Conservation (phyloP, 495 filamentous ascomycete species). For the Annulohypoxylon maeteangense region DNA sequence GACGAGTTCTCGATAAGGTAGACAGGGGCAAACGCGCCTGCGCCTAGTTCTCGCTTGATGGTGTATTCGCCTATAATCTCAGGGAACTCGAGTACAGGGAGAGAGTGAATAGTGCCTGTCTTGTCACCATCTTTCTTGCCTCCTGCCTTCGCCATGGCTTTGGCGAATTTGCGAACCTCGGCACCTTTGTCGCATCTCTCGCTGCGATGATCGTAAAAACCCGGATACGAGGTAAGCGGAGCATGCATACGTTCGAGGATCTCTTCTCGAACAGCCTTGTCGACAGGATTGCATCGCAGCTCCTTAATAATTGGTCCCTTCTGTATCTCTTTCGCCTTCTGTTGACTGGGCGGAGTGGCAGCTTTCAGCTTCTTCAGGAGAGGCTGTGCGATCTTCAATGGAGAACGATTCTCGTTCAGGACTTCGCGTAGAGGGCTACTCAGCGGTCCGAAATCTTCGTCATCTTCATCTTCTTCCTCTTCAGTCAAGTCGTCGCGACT, state of each 20-base stretch:
- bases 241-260: slow-evolving; percentile 79
- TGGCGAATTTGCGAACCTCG: slow-evolving; percentile 84
- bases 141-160: slow-evolving; percentile 68
- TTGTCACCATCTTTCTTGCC: slow-evolving; percentile 69
- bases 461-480: slow-evolving; percentile 56
- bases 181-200: slow-evolving; percentile 67
- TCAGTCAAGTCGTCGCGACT: slow-evolving; percentile 34
- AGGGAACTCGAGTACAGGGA: slow-evolving; percentile 75
- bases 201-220: slow-evolving; percentile 75
- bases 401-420: slow-evolving; percentile 53
- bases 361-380: slow-evolving; percentile 54
- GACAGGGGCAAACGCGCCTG: slow-evolving; percentile 93
- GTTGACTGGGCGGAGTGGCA: slow-evolving; percentile 33
- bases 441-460: slow-evolving; percentile 62
- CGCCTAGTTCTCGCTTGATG: slow-evolving; percentile 86
- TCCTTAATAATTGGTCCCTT: slow-evolving; percentile 82
- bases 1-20: slow-evolving; percentile 82
- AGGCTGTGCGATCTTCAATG: slow-evolving; percentile 59
- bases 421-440: slow-evolving; percentile 78
- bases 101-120: slow-evolving; percentile 62
- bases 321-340: slow-evolving; percentile 39
- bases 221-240: slow-evolving; percentile 75
- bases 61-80: slow-evolving; percentile 71
- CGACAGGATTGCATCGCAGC: slow-evolving; percentile 85
- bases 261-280: slow-evolving; percentile 73